These are phyloP conservation scores for Citrus sp. DNA, from an alignment of 345 rosid species.

Conservation along the genomic window DNA sequence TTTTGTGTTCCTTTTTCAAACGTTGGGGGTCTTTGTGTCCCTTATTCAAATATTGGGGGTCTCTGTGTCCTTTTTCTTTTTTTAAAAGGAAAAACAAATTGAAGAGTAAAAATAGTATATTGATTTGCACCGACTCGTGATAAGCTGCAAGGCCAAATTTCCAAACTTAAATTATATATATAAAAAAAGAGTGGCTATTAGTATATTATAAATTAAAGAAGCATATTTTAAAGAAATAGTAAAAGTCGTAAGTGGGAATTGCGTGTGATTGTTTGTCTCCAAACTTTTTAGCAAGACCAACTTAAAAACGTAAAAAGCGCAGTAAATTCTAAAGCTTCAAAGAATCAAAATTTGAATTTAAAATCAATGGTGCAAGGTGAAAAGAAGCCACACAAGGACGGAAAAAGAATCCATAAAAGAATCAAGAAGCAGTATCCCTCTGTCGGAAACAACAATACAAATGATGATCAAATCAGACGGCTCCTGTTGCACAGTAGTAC, in stretches of 20 bases:
- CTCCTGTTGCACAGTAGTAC: not conserved
- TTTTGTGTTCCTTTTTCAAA: no score
- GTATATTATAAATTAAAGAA: no score
- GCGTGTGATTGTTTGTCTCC: not conserved
- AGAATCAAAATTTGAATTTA: not conserved
- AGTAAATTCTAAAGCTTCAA: not conserved
- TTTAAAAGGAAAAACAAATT: no score
- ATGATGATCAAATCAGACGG: slow-evolving; percentile 7
- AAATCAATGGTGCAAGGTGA: not conserved
- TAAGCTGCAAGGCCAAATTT: not conserved
- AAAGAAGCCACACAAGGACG: not conserved
- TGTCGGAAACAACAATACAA: slow-evolving; percentile 10
- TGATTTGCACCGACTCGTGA: not conserved
- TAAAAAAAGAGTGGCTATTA: not conserved
- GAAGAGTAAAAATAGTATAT: no score
- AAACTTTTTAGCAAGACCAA: not conserved
- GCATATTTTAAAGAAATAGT: not conserved
- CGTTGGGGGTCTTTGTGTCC: no score
- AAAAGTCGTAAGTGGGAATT: slow-evolving; percentile 3
- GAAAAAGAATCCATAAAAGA: not conserved
- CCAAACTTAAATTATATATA: not conserved
- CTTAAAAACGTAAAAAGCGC: not conserved
- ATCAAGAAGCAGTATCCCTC: not conserved
- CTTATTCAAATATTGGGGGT: no score
- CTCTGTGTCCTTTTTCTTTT: no score